Evolutionary conservation across 2,329 filamentous ascomycete genomes (phyloP).

Genomic region (Diaporthe ilicicola): DNA sequence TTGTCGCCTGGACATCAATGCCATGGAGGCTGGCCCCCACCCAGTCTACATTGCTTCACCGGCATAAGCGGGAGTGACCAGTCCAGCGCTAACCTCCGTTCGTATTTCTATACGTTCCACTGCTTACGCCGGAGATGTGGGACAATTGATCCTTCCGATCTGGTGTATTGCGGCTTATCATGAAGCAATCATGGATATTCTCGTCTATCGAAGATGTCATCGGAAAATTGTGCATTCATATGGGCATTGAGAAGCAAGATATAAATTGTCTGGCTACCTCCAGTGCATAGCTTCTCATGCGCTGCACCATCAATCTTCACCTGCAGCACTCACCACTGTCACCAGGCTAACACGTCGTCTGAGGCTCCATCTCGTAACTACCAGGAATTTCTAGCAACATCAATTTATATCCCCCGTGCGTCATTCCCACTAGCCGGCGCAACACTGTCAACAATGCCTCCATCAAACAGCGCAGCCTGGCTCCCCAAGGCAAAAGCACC

Average conservation of each 20-base stretch:
- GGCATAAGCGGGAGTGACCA: not conserved
- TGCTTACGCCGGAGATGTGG: not conserved
- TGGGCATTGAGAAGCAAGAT: not conserved
- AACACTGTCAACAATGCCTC: not conserved
- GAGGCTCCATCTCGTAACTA: rapidly evolving
- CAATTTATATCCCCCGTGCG: too few species aligned
- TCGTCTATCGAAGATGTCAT: not conserved
- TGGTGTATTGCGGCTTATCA: too few species aligned
- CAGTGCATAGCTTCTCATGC: not conserved
- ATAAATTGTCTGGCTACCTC: not conserved
- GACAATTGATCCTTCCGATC: not conserved
- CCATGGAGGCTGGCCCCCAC: too few species aligned
- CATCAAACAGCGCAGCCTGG: slow-evolving; percentile 23
- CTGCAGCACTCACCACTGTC: not conserved
- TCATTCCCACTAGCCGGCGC: too few species aligned
- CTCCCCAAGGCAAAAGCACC: not conserved
- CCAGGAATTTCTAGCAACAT: not conserved
- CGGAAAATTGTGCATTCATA: not conserved
- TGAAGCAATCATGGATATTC: too few species aligned
- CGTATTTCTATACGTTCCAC: not conserved
- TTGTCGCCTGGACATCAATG: too few species aligned
- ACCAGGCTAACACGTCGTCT: not conserved
- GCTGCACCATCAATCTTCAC: not conserved
- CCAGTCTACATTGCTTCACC: too few species aligned
- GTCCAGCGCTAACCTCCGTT: slow-evolving; percentile 6